phyloP scores from a whole-genome alignment of 129 eudicot genomes.

The Centaurea solstitialis region DNA sequence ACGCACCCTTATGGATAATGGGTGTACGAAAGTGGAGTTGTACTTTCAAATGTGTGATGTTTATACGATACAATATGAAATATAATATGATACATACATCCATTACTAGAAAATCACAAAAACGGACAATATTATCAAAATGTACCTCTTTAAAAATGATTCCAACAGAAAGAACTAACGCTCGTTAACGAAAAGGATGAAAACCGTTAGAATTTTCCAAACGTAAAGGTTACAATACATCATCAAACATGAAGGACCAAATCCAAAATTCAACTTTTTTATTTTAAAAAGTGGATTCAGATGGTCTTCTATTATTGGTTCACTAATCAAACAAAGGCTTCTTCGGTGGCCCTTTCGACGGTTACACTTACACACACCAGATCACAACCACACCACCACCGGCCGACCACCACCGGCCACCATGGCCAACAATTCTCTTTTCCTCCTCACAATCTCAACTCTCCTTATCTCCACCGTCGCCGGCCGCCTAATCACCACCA shows the following conservation, averaged over 20 bases:
- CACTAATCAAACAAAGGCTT: not conserved
- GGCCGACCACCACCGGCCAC: conserved; percentile 2
- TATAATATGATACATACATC: no score
- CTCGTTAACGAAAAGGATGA: not conserved
- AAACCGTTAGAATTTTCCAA: not conserved
- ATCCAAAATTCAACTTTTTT: no score
- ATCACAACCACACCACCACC: conserved; percentile 14
- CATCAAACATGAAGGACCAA: not conserved
- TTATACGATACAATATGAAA: no score
- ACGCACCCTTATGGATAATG: no score
- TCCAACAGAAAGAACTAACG: not conserved
- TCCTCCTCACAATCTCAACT: conserved; percentile 25
- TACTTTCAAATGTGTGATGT: no score
- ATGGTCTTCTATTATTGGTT: not conserved
- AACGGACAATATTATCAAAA: no score
- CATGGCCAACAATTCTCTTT: conserved; percentile 28
- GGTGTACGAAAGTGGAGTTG: no score
- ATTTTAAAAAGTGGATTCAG: no score
- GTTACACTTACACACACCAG: conserved; percentile 2
- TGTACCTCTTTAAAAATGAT: no score
- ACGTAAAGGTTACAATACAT: not conserved
- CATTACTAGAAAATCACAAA: no score
- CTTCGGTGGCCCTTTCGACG: not conserved
- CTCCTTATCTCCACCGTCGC: conserved; percentile 40
- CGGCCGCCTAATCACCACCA: conserved; percentile 41